These are phyloP conservation scores for Penicillium hordei DNA, from an alignment of 2,329 filamentous ascomycete genomes.

Conservation along the genomic window DNA sequence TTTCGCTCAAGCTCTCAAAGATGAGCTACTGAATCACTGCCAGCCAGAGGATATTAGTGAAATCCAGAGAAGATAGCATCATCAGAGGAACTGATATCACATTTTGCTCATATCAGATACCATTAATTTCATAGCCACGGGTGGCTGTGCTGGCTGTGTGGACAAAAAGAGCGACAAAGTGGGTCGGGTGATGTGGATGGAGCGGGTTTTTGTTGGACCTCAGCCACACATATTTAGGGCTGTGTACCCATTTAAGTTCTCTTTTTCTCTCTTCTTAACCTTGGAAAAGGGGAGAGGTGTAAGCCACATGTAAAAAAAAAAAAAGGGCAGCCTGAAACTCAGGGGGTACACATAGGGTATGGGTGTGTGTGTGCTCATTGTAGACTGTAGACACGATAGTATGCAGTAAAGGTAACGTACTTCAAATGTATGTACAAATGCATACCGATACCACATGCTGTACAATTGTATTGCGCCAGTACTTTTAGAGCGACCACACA, in stretches of 20 bases:
- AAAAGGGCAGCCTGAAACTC: constrained; percentile 9
- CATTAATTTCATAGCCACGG: constrained; percentile 1
- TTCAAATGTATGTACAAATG: background rate
- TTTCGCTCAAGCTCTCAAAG: background rate
- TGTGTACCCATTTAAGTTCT: background rate
- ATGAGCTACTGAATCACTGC: too few relatives aligned
- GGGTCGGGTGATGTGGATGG: background rate
- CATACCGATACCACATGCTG: background rate
- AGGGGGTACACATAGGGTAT: constrained; percentile 5
- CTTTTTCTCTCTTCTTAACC: background rate
- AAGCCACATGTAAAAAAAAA: constrained; percentile 3
- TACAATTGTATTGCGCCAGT: background rate
- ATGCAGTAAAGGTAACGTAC: background rate
- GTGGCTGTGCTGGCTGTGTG: constrained; percentile 5
- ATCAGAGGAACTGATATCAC: background rate
- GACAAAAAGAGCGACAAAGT: constrained; percentile 1
- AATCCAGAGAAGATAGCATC: background rate
- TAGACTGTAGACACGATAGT: background rate
- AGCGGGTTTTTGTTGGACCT: background rate
- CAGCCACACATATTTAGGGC: constrained; percentile 9
- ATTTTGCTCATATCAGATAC: constrained; percentile 3
- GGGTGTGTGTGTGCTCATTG: background rate
- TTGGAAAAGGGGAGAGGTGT: background rate
- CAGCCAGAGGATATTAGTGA: background rate
- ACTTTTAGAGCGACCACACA: background rate